Evolutionary conservation across 2,329 filamentous ascomycete species (phyloP).

Genomic region (Apiospora phragmitis): DNA sequence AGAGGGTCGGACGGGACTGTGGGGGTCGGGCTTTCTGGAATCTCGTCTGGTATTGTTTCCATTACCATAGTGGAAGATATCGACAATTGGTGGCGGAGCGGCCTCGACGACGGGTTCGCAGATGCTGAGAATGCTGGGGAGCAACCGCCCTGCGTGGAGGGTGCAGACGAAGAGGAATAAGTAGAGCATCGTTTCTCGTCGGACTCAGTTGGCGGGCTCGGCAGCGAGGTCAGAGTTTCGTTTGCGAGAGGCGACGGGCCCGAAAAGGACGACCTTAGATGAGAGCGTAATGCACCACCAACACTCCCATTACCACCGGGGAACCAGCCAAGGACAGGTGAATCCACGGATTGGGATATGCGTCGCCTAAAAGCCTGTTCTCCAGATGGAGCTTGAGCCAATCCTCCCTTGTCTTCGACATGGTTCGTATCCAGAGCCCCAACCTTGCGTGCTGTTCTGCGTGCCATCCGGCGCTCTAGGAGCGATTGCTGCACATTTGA

Average conservation of each 20-base stretch:
- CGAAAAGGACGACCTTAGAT: conserved; percentile 1
- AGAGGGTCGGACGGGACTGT: background rate
- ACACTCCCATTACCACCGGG: background rate
- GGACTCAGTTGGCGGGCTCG: background rate
- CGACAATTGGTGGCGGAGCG: conserved; percentile 16
- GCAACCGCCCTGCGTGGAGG: conserved; percentile 14
- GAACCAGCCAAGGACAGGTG: conserved; percentile 27
- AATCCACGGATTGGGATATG: conserved; percentile 19
- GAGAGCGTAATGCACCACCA: conserved; percentile 7
- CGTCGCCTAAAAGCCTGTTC: conserved; percentile 5
- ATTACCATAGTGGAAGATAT: conserved; percentile 30
- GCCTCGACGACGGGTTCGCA: background rate
- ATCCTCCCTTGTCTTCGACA: background rate
- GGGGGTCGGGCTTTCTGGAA: background rate
- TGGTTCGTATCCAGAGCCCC: conserved; percentile 22
- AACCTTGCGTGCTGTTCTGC: conserved; percentile 19
- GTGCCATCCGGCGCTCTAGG: conserved; percentile 23
- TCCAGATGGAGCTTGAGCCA: conserved; percentile 3
- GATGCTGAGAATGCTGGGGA: conserved; percentile 21
- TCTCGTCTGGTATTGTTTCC: conserved; percentile 11
- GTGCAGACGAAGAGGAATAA: background rate
- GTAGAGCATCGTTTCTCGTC: background rate
- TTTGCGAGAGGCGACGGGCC: conserved; percentile 4
- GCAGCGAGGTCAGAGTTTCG: background rate
- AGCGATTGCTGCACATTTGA: conserved; percentile 17